Evolutionary conservation across 176 grass and related monocot species (phyloP).

Genomic region (Zizania latifolia): DNA sequence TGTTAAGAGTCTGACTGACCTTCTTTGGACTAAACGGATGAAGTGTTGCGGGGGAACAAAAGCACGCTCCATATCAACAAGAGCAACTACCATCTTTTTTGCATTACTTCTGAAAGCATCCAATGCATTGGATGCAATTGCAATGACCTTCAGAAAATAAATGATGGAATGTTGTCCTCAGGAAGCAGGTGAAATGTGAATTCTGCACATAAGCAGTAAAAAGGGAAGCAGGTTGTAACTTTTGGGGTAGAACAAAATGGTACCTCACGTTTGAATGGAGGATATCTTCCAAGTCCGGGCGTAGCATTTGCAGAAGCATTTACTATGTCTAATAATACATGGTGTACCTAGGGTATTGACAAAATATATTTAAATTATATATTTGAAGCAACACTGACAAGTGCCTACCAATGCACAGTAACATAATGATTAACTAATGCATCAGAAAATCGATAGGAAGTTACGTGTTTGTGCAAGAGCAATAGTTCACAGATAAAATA

Average conservation of each 20-base stretch:
- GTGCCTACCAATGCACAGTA: not conserved
- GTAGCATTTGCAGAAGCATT: slow-evolving; percentile 87
- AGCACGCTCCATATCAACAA: slow-evolving; percentile 96
- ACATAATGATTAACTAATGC: not conserved
- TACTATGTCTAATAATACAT: slow-evolving; percentile 86
- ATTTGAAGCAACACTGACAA: slow-evolving; percentile 15
- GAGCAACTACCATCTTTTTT: slow-evolving; percentile 92
- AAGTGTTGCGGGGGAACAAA: slow-evolving; percentile 96
- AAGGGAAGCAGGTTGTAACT: not conserved
- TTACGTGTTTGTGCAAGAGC: not conserved
- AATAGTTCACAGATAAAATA: slow-evolving; percentile 12
- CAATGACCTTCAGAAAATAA: slow-evolving; percentile 66
- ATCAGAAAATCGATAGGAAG: not conserved
- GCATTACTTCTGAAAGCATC: slow-evolving; percentile 81
- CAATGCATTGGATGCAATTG: slow-evolving; percentile 76
- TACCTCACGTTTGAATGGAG: slow-evolving; percentile 96
- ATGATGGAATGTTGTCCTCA: slow-evolving; percentile 16
- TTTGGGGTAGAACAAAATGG: slow-evolving; percentile 7
- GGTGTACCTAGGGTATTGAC: slow-evolving; percentile 62
- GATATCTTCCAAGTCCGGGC: slow-evolving; percentile 87
- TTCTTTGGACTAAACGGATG: slow-evolving; percentile 82
- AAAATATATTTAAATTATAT: slow-evolving; percentile 16
- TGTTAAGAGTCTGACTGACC: slow-evolving; percentile 29
- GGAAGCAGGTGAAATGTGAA: slow-evolving; percentile 29
- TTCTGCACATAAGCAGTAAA: not conserved